Conservation (phyloP, 1,139 yeast species). For the Lodderomyces metapsilosis region DNA sequence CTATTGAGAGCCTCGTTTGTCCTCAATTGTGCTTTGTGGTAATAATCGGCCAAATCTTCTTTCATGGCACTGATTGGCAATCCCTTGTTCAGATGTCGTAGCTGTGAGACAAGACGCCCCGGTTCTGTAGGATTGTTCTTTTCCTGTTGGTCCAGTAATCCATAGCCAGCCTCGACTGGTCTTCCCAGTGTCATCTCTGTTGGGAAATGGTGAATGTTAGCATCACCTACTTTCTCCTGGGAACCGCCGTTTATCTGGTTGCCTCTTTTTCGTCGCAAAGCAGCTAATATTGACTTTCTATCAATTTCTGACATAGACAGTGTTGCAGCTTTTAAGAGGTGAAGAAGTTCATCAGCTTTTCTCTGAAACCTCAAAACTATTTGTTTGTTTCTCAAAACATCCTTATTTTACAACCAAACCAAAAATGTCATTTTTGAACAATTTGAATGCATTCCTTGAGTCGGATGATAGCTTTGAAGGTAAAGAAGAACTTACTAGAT, state of each 20-base stretch:
- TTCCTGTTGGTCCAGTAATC: background rate
- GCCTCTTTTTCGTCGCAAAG: slow-evolving; percentile 20
- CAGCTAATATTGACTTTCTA: slow-evolving; percentile 25
- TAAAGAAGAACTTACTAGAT: slow-evolving; percentile 7
- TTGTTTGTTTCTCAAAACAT: background rate
- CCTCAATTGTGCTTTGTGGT: slow-evolving; percentile 25
- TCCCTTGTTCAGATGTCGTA: background rate
- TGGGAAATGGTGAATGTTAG: no score
- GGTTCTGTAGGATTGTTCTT: background rate
- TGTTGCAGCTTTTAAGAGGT: background rate
- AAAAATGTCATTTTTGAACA: slow-evolving; percentile 15
- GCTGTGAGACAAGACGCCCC: background rate
- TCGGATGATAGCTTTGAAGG: slow-evolving; percentile 11
- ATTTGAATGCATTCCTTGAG: slow-evolving; percentile 12
- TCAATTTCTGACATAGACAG: slow-evolving; percentile 11
- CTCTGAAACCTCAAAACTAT: background rate
- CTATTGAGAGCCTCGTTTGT: slow-evolving; percentile 30
- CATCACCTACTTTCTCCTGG: no score
- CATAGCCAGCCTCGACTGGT: slow-evolving; percentile 7
- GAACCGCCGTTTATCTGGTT: slow-evolving; percentile 1
- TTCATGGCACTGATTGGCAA: slow-evolving; percentile 18
- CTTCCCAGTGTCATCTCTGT: no score
- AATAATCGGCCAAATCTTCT: slow-evolving; percentile 26
- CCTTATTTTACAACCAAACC: slow-evolving; percentile 11
- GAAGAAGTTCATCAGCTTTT: background rate